phyloP scores from a whole-genome alignment of 2,329 filamentous ascomycete species.

The Emmonsia crescens region DNA sequence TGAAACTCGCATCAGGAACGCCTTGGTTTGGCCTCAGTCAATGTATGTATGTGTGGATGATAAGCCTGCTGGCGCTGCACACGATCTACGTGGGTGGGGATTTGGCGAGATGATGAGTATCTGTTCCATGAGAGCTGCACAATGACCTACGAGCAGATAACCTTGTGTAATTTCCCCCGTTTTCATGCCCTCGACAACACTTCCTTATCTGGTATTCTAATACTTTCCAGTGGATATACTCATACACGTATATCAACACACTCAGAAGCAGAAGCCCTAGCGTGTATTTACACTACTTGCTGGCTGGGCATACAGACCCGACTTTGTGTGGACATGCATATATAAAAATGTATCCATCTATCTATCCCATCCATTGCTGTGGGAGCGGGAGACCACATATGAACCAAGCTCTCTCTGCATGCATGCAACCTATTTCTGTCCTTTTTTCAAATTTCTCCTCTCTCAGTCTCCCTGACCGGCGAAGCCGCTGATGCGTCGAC shows the following conservation, averaged over 20 bases:
- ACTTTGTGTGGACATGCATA: not conserved
- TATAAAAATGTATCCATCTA: not conserved
- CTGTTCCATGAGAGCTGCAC: not conserved
- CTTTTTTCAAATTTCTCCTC: no score
- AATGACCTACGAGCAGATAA: not conserved
- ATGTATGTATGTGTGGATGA: not conserved
- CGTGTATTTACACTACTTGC: not conserved
- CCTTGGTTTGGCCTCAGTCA: not conserved
- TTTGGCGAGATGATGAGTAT: not conserved
- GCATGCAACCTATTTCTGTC: not conserved
- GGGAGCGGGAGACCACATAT: not conserved
- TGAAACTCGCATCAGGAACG: slow-evolving; percentile 1
- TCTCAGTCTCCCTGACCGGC: not conserved
- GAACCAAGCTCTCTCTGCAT: slow-evolving; percentile 1
- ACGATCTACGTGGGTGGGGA: not conserved
- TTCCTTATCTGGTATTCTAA: not conserved
- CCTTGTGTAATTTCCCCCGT: not conserved
- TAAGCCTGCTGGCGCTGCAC: not conserved
- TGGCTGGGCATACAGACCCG: not conserved
- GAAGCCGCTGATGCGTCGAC: not conserved
- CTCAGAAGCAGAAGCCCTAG: not conserved
- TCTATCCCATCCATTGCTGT: not conserved
- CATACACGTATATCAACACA: not conserved
- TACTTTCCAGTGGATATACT: not conserved
- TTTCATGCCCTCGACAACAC: not conserved